These are phyloP conservation scores for Nothophaeocryptopus gaeumannii DNA, from an alignment of 2,329 filamentous ascomycete genomes.

Conservation along the genomic window DNA sequence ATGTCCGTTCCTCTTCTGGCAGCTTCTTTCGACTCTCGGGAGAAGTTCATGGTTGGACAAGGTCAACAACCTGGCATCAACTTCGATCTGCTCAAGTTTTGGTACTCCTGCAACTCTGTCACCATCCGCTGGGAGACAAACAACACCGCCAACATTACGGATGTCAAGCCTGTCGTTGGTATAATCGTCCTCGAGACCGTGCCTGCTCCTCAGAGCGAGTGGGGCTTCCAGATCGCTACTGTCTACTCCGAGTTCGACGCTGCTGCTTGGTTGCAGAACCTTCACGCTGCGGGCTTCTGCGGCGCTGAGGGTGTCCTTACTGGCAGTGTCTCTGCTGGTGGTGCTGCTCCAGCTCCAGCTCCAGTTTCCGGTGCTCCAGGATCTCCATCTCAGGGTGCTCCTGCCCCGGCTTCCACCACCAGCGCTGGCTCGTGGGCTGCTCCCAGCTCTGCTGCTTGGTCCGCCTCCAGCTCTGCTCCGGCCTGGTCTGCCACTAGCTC, in stretches of 20 bases:
- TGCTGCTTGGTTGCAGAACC: conserved; percentile 33
- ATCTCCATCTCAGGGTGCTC: too few relatives aligned
- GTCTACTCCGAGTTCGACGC: conserved; percentile 35
- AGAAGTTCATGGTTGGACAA: conserved; percentile 31
- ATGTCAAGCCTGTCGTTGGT: conserved; percentile 28
- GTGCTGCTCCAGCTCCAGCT: too few relatives aligned
- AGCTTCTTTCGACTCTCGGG: conserved; percentile 29
- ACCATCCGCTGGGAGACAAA: conserved; percentile 32
- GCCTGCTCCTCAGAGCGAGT: conserved; percentile 11
- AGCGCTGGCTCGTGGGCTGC: too few relatives aligned
- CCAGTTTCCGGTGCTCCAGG: too few relatives aligned
- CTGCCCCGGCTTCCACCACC: too few relatives aligned
- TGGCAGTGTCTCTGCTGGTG: too few relatives aligned
- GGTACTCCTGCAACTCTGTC: conserved; percentile 30
- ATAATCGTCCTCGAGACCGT: conserved; percentile 28
- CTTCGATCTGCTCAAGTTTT: conserved; percentile 31
- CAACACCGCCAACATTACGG: conserved; percentile 30
- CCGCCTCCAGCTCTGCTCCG: too few relatives aligned
- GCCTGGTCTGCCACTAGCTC: too few relatives aligned
- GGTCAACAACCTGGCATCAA: conserved; percentile 32
- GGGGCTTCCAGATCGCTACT: conserved; percentile 29
- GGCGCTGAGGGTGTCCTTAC: too few relatives aligned
- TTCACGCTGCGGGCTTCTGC: conserved; percentile 29
- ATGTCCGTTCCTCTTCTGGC: conserved; percentile 22
- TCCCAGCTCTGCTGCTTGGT: too few relatives aligned